These are phyloP conservation scores for Agroathelia rolfsii DNA, from an alignment of 1,284 basidiomycete genomes.

Conservation along the genomic window DNA sequence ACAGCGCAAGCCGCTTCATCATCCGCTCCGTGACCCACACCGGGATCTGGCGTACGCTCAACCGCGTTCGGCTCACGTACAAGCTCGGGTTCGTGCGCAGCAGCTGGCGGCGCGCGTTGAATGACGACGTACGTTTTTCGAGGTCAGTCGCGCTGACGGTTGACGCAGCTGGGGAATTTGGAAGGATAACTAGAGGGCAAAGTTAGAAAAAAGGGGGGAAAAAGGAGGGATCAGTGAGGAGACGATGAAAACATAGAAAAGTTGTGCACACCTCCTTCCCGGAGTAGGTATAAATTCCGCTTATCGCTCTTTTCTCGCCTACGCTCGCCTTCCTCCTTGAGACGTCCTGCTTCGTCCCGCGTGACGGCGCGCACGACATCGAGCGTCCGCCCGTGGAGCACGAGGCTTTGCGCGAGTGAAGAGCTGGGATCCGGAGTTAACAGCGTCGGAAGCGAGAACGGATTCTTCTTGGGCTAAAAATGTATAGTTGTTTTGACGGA, in stretches of 20 bases:
- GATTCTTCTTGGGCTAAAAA: slow-evolving; percentile 58
- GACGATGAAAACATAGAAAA: slow-evolving; percentile 1
- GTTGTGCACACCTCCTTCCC: slow-evolving; percentile 83
- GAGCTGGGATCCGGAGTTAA: slow-evolving; percentile 94
- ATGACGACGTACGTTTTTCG: slow-evolving; percentile 75
- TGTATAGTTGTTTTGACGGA: slow-evolving; percentile 1
- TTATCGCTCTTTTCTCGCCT: slow-evolving; percentile 88
- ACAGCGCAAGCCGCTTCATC: slow-evolving; percentile 79
- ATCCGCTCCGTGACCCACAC: slow-evolving; percentile 84
- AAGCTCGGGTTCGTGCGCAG: slow-evolving; percentile 88
- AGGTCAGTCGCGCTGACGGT: slow-evolving; percentile 64
- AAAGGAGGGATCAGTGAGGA: neutral
- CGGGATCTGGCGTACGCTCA: slow-evolving; percentile 89
- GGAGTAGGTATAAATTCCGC: slow-evolving; percentile 90
- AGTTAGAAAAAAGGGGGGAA: slow-evolving; percentile 1
- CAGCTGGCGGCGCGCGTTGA: slow-evolving; percentile 70
- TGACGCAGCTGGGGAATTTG: slow-evolving; percentile 72
- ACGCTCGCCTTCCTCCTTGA: slow-evolving; percentile 82
- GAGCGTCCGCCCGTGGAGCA: slow-evolving; percentile 88
- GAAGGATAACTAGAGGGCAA: slow-evolving; percentile 62
- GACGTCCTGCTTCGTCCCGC: slow-evolving; percentile 74
- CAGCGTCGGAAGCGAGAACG: slow-evolving; percentile 78
- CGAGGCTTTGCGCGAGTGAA: slow-evolving; percentile 72
- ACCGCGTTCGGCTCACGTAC: slow-evolving; percentile 89
- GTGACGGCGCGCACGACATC: slow-evolving; percentile 89